phyloP scores from a whole-genome alignment of 1,284 basidiomycete genomes.

The Malassezia psittaci region DNA sequence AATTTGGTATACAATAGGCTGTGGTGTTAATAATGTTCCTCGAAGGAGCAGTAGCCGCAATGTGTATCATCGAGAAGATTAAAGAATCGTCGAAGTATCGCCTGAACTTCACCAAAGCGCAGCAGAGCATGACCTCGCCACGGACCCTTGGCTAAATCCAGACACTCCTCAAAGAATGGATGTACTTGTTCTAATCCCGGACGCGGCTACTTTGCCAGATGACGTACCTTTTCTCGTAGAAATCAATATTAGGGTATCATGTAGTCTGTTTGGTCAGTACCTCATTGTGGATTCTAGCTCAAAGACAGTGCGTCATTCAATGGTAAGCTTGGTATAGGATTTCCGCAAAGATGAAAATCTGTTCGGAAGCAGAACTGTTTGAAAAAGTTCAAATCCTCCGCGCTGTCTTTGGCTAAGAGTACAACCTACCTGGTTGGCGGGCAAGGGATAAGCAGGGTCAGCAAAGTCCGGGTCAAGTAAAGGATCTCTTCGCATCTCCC shows the following conservation, averaged over 20 bases:
- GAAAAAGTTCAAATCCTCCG: slow-evolving; percentile 14
- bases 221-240: too few species aligned
- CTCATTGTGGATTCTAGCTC: neutral
- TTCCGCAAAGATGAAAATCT: slow-evolving; percentile 11
- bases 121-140: slow-evolving; percentile 13
- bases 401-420: neutral
- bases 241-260: too few species aligned
- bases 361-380: slow-evolving; percentile 21
- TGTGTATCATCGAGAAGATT: slow-evolving; percentile 18
- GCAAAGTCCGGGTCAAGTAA: slow-evolving; percentile 6
- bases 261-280: neutral
- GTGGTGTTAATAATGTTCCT: neutral
- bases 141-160: neutral
- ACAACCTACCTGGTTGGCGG: slow-evolving; percentile 1
- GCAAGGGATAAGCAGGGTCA: slow-evolving; percentile 10
- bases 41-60: neutral
- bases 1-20: neutral
- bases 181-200: slow-evolving; percentile 20
- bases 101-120: slow-evolving; percentile 4
- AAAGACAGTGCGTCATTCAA: slow-evolving; percentile 12
- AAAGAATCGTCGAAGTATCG: slow-evolving; percentile 8
- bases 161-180: slow-evolving; percentile 19
- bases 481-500: slow-evolving; percentile 56
- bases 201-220: neutral
- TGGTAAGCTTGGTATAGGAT: slow-evolving; percentile 20